Evolutionary conservation across 345 rosid species (phyloP).

Genomic region (Syzygium jambos): DNA sequence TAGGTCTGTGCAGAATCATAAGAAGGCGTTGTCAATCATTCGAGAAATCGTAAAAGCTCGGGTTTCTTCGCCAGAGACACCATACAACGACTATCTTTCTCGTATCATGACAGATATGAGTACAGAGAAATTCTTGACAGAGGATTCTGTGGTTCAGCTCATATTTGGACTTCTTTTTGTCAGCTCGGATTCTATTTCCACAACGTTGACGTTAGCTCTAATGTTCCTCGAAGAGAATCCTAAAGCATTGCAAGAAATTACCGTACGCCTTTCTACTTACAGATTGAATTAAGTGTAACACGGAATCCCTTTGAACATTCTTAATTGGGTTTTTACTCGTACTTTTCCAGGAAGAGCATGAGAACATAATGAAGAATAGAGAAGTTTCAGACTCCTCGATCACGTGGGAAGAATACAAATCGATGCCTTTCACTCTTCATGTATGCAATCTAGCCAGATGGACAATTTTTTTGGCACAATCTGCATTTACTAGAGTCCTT

Average conservation of each 20-base stretch:
- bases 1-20: background rate
- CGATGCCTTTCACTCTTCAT: background rate
- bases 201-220: constrained; percentile 1
- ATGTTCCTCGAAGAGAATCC: constrained; percentile 24
- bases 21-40: background rate
- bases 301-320: background rate
- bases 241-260: constrained; percentile 14
- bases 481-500: background rate
- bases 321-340: background rate
- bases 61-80: background rate
- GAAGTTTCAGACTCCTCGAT: background rate
- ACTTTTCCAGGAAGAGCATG: background rate
- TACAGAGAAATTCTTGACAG: constrained; percentile 16
- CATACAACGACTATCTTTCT: constrained; percentile 8
- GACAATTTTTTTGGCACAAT: background rate
- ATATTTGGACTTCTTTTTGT: constrained; percentile 8
- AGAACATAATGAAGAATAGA: background rate
- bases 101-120: constrained; percentile 9
- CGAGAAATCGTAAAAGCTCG: constrained; percentile 1
- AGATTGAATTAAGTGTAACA: background rate
- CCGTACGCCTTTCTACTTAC: background rate
- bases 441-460: background rate
- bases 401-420: background rate
- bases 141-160: constrained; percentile 6
- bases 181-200: constrained; percentile 8